phyloP scores from a whole-genome alignment of 2,329 filamentous ascomycete species.

The Elsinoe necatrix region DNA sequence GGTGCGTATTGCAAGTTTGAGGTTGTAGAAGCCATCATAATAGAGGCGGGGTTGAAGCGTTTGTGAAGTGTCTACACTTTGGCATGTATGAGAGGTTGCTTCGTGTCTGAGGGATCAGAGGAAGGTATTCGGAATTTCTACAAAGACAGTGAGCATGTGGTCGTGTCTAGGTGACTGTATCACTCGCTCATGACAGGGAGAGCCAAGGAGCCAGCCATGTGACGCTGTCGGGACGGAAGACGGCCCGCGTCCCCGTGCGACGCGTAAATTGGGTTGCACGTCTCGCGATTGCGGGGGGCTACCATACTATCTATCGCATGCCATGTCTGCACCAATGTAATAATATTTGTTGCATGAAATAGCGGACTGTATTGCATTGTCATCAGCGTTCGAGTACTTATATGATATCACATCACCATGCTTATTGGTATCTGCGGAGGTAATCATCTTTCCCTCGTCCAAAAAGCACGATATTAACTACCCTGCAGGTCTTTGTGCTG shows the following conservation, averaged over 20 bases:
- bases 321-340: neutral
- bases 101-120: neutral
- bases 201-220: neutral
- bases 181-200: neutral
- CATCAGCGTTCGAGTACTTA: too few relatives aligned
- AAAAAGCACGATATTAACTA: neutral
- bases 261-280: neutral
- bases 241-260: neutral
- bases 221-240: neutral
- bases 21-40: constrained; percentile 28
- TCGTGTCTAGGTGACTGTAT: neutral
- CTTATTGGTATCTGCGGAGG: constrained; percentile 69
- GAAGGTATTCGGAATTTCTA: too few relatives aligned
- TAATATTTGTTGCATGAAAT: neutral
- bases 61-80: neutral
- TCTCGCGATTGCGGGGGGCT: neutral
- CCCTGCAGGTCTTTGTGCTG: constrained; percentile 72
- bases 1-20: constrained; percentile 63
- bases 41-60: constrained; percentile 16
- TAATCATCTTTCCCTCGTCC: constrained; percentile 30
- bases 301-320: neutral
- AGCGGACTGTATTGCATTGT: neutral
- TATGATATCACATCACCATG: constrained; percentile 40
- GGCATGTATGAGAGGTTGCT: neutral
- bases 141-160: neutral